Base-by-base conservation (phyloP, 352 stramenopile species). In the Phytophthora sansomeana region DNA sequence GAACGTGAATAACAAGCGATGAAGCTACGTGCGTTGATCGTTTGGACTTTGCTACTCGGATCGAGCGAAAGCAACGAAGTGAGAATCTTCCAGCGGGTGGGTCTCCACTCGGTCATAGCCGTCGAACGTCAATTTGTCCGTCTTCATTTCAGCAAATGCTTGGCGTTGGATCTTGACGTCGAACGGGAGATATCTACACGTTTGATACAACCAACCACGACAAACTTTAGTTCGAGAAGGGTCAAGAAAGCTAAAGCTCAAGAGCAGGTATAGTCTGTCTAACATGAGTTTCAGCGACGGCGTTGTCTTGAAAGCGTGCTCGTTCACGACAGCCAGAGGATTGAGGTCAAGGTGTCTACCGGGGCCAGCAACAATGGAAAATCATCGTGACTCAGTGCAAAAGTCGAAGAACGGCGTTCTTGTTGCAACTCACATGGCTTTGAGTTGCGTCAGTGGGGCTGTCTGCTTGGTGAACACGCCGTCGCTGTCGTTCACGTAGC, bases 151-250 rank as follows among this genome's bases (percentile, higher is more conserved):
- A 2, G 81, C 83, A 30, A 95, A 85, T 13, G 83, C 71, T 63
- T 91, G 80, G 33, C 81, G 83, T 73, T 92, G 81, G 47, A 95
- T 89, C 60, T 86, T 83, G 24, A 90, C 67, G 39, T 91, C 80
- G 42, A 90, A 91, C 11, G 84, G 86, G 52, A 93, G 64, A 38
- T 92, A 92, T 14, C 85, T 73, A 35, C 16, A 50, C 8, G n/a
- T 35, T n/a, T n/a, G n/a, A n/a, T n/a, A n/a, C n/a, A n/a, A n/a
- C n/a, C n/a, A 54, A 42, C 30, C 47, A 49, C 10, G 24, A 52
- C 17, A 14, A 65, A 21, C 13, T 51, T 38, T 29, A 28, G 39
- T 54, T 50, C 41, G 21, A 30, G 7, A 35, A 39, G n/a, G 26
- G 30, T 11, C 42, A 58, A 50, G 16, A 55, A 24, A 5, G 29